Conservation (phyloP, 2,329 filamentous ascomycete species). For the Fusarium equiseti region DNA sequence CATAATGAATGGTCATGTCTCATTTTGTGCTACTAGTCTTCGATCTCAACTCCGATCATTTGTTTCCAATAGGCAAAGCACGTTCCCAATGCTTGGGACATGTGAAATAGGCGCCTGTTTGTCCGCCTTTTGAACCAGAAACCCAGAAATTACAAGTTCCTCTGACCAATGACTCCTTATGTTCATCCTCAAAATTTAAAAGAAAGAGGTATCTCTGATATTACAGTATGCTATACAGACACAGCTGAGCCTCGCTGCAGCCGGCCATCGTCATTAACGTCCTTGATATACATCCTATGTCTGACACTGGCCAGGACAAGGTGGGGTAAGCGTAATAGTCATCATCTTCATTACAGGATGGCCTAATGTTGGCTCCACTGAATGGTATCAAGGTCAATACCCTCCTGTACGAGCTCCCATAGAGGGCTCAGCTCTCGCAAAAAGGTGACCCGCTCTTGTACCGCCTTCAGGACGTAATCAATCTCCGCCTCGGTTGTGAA, state of each 20-base stretch:
- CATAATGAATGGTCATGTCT: slow-evolving; percentile 39
- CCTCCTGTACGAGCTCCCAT: slow-evolving; percentile 98
- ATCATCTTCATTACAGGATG: slow-evolving; percentile 5
- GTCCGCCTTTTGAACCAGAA: slow-evolving; percentile 26
- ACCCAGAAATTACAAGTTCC: slow-evolving; percentile 32
- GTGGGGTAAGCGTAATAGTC: neutral
- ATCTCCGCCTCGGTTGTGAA: slow-evolving; percentile 97
- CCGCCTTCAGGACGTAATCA: slow-evolving; percentile 96
- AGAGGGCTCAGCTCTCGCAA: slow-evolving; percentile 93
- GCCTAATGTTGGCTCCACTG: slow-evolving; percentile 96
- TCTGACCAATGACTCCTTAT: slow-evolving; percentile 42
- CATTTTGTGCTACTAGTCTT: slow-evolving; percentile 38
- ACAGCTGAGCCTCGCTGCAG: slow-evolving; percentile 40
- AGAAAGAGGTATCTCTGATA: slow-evolving; percentile 52
- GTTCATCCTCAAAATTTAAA: slow-evolving; percentile 42
- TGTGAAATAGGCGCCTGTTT: slow-evolving; percentile 27
- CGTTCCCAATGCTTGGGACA: slow-evolving; percentile 15
- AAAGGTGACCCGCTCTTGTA: slow-evolving; percentile 90
- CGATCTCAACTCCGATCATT: slow-evolving; percentile 22
- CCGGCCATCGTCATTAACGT: slow-evolving; percentile 30
- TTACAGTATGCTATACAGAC: slow-evolving; percentile 52
- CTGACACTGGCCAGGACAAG: slow-evolving; percentile 5
- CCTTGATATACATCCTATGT: slow-evolving; percentile 12
- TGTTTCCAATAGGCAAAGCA: slow-evolving; percentile 22
- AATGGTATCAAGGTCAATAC: slow-evolving; percentile 93